Evolutionary conservation across 345 rosid genomes (phyloP), one percentile per base, ranked within the genome.

Genomic region (Heritiera littoralis): DNA sequence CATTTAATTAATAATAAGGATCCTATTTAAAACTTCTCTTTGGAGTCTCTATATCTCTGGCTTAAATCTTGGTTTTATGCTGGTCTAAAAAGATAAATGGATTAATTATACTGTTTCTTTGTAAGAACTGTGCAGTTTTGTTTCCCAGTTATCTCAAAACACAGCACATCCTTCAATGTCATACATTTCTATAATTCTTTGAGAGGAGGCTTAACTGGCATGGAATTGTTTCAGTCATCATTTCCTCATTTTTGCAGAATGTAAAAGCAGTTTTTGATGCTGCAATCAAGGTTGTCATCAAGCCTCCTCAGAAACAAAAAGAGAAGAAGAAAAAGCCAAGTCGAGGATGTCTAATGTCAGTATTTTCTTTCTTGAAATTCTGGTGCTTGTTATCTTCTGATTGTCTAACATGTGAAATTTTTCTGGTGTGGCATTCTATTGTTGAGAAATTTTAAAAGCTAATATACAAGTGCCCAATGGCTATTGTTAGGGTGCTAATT

Each of bases 261-360:
- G 97, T 92, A 80, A 96, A 96, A 87, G 95, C 93, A 72, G 94
- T 94, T 58, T 96, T 96, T 86, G 99, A 96, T 87, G 91, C 93
- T 12, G 97, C 99, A 28, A 94, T 96, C 87, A 94, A 83, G 85
- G 97, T 94, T 73, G 99, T 96, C 14, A 90, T 96, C 80, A 94
- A 90, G 82, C 97, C 99, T 7, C 84, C 88, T 46, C 90, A 82
- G 80, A 90, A 91, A 85, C 92, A 86, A 74, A 91, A 93, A 77
- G 95, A 94, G 84, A 90, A 90, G 88, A 87, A 89, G 70, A 89
- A 85, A 84, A 95, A 88, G 90, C 80, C 81, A 6, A 85, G 72
- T 64, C 89, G 81, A 66, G 95, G 98, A 45, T 94, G 97, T 86
- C 86, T 94, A 69, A 48, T 90, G 97, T 96, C 15, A 86, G 98